Conservation (phyloP, 306 rosid species). For the Lablab purpureus region DNA sequence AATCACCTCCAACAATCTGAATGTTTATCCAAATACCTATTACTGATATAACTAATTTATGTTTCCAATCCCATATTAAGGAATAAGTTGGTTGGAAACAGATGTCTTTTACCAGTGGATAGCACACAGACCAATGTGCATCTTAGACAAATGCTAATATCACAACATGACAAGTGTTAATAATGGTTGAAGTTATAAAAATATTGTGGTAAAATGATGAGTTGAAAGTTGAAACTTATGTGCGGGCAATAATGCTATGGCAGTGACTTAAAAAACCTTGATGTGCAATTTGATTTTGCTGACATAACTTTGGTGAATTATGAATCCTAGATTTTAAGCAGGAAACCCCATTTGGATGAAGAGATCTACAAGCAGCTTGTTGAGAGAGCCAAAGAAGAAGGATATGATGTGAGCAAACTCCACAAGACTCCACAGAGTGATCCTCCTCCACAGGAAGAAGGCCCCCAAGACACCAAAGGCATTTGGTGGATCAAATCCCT, state of each 20-base stretch:
- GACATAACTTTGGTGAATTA: constrained; percentile 2
- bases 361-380: constrained; percentile 66
- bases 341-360: constrained; percentile 65
- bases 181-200: no score
- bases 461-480: constrained; percentile 71
- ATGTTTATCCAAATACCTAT: no score
- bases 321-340: constrained; percentile 66
- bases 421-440: constrained; percentile 84
- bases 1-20: no score
- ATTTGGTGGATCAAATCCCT: constrained; percentile 83
- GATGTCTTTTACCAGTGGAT: no score
- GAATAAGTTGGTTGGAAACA: no score
- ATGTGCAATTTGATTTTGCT: neutral
- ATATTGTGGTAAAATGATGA: no score
- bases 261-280: neutral
- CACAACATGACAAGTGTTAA: no score
- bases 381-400: constrained; percentile 63
- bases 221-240: no score
- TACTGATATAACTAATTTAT: no score
- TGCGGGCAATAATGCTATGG: neutral
- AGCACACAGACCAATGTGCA: no score
- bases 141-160: no score
- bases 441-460: constrained; percentile 67
- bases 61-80: no score
- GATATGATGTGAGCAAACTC: constrained; percentile 88